phyloP scores from a whole-genome alignment of 768 basidiomycete genomes.

The Peribolospora baueri region DNA sequence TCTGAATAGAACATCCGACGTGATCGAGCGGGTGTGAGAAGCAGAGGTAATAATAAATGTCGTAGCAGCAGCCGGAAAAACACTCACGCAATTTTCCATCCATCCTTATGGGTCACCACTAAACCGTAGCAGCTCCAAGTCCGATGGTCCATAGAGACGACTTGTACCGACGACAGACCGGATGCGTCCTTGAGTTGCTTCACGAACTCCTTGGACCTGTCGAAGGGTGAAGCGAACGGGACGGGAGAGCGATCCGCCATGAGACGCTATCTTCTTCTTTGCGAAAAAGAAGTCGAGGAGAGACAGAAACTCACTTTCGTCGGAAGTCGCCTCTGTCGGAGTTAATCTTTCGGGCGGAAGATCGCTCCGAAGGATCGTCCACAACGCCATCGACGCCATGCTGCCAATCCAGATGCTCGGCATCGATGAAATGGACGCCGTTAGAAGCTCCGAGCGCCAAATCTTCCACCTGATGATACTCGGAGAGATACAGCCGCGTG shows the following conservation, averaged over 20 bases:
- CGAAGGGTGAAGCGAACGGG: too few species aligned
- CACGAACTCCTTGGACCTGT: neutral
- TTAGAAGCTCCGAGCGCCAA: conserved; percentile 28
- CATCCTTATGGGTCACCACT: conserved; percentile 40
- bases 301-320: conserved; percentile 2
- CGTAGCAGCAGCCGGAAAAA: neutral
- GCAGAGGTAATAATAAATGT: neutral
- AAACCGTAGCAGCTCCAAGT: conserved; percentile 41
- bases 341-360: neutral
- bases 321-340: neutral
- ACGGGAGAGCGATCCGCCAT: conserved; percentile 3
- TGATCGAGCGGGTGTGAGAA: neutral
- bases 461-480: conserved; percentile 45
- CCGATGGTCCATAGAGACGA: conserved; percentile 51
- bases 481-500: conserved; percentile 43
- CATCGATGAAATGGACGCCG: conserved; percentile 9
- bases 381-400: too few species aligned
- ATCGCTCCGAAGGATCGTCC: too few species aligned
- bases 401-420: neutral
- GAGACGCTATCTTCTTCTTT: neutral
- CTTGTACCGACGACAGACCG: conserved; percentile 35
- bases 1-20: conserved; percentile 23
- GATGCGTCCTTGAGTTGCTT: conserved; percentile 15
- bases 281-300: conserved; percentile 7
- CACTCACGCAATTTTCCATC: conserved; percentile 53